phyloP scores from a whole-genome alignment of 257 asterid genomes.

The Fraxinus cuspidata region DNA sequence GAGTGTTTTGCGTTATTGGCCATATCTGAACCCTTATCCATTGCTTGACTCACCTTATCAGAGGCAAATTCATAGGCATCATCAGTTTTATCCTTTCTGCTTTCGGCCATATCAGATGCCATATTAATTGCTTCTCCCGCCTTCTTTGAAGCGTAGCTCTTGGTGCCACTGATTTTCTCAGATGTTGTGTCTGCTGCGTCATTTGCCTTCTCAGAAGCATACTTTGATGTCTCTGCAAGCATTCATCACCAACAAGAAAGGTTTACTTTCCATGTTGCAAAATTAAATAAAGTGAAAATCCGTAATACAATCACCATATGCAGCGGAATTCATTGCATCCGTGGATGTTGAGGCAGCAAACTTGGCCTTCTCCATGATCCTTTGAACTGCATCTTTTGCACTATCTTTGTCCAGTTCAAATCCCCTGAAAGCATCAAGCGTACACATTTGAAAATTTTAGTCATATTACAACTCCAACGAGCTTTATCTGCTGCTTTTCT shows the following conservation, averaged over 20 bases:
- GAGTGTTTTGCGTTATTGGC: slow-evolving; percentile 18
- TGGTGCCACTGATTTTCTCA: slow-evolving; percentile 33
- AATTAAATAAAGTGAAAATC: too few species aligned
- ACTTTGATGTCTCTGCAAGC: slow-evolving; percentile 47
- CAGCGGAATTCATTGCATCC: slow-evolving; percentile 43
- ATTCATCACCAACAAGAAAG: background rate
- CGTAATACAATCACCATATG: slow-evolving; percentile 34
- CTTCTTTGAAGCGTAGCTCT: slow-evolving; percentile 31
- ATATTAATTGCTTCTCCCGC: slow-evolving; percentile 30
- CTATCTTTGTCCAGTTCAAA: slow-evolving; percentile 27
- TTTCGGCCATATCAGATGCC: slow-evolving; percentile 31
- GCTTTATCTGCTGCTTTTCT: background rate
- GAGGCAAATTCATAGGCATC: slow-evolving; percentile 27
- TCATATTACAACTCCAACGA: background rate
- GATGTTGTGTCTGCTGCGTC: slow-evolving; percentile 34
- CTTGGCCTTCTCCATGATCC: slow-evolving; percentile 34
- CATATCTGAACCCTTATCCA: slow-evolving; percentile 19
- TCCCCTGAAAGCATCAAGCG: slow-evolving; percentile 29
- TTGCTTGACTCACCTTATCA: slow-evolving; percentile 21
- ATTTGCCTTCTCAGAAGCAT: slow-evolving; percentile 48
- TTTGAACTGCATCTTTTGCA: slow-evolving; percentile 33
- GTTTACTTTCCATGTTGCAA: background rate
- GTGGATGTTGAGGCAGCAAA: slow-evolving; percentile 51
- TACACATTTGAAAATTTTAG: background rate
- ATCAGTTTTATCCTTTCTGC: slow-evolving; percentile 26